A percentile compares a stretch with the other conserved stretches of the same genome.
Conservation (phyloP, 2,329 filamentous ascomycete genomes). For the Fusarium floridanum region DNA sequence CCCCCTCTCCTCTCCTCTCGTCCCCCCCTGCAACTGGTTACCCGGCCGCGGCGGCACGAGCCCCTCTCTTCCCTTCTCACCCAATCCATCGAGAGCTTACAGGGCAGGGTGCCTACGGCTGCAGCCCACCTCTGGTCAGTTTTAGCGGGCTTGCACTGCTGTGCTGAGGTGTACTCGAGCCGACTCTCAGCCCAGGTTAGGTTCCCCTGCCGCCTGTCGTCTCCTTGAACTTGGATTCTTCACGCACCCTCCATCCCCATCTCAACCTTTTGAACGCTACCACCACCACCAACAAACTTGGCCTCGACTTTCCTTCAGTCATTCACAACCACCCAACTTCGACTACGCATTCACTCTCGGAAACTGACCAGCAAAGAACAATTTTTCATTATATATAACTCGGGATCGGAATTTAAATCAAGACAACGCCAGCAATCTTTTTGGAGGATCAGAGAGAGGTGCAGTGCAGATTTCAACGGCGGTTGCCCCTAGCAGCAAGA, state of each 20-base stretch:
- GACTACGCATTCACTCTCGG: slow-evolving; percentile 4
- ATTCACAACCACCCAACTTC: slow-evolving; percentile 4
- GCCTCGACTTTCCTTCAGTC: slow-evolving; percentile 7
- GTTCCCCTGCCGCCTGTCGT: background rate
- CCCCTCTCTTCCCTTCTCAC: slow-evolving; percentile 27
- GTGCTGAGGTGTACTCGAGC: background rate
- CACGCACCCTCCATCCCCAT: slow-evolving; percentile 8
- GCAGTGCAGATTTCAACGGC: slow-evolving; percentile 11
- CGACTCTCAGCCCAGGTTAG: background rate
- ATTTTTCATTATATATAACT: background rate
- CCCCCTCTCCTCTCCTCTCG: background rate
- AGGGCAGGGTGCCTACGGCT: slow-evolving; percentile 9
- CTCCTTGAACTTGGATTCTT: slow-evolving; percentile 19
- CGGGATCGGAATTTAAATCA: background rate
- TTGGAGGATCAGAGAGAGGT: background rate
- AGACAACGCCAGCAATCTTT: background rate
- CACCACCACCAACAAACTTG: background rate
- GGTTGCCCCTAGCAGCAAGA: slow-evolving; percentile 42
- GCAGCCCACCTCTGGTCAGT: background rate
- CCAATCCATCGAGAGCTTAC: slow-evolving; percentile 22
- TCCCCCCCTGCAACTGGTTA: slow-evolving; percentile 35
- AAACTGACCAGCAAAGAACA: background rate
- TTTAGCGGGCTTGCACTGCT: background rate
- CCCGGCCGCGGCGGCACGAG: slow-evolving; percentile 30
- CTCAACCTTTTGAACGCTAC: background rate